A percentile compares a stretch with the other conserved stretches of the same genome.
phyloP scores from a whole-genome alignment of 495 filamentous ascomycete genomes.

The Cercophora scortea region DNA sequence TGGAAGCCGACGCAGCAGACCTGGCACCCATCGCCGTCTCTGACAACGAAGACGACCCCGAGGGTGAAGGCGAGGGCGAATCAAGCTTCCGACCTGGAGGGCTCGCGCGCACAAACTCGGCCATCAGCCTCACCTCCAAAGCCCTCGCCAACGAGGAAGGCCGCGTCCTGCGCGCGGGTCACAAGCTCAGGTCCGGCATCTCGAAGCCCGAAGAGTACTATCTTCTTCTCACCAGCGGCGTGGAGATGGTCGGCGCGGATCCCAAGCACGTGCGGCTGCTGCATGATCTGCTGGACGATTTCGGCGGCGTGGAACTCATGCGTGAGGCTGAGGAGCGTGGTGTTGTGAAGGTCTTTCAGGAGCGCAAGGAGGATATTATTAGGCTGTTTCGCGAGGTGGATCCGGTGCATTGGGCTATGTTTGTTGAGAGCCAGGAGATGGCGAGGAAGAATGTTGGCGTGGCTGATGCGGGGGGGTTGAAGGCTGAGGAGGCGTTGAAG shows the following conservation, averaged over 20 bases:
- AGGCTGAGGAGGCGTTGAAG: not conserved
- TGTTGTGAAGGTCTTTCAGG: conserved; percentile 50
- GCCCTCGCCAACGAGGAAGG: conserved; percentile 84
- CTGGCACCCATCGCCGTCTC: conserved; percentile 3
- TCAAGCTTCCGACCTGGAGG: conserved; percentile 23
- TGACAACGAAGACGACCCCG: conserved; percentile 29
- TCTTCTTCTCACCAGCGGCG: conserved; percentile 23
- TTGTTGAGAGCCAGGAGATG: conserved; percentile 60
- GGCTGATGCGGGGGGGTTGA: not conserved
- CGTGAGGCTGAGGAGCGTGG: conserved; percentile 48
- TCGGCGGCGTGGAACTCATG: conserved; percentile 53
- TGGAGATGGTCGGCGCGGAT: conserved; percentile 44
- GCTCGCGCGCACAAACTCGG: conserved; percentile 64
- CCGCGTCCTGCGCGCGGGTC: conserved; percentile 74
- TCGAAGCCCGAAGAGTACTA: conserved; percentile 39
- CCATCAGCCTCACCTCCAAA: conserved; percentile 71
- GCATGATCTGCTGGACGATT: conserved; percentile 53
- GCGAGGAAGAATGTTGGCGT: conserved; percentile 48
- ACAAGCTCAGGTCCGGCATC: conserved; percentile 61
- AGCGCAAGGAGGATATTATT: conserved; percentile 43
- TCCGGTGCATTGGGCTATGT: conserved; percentile 52
- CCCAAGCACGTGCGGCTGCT: conserved; percentile 49
- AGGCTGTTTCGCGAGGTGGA: conserved; percentile 47
- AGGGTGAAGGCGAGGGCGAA: conserved; percentile 32
- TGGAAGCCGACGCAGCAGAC: not conserved